phyloP scores from a whole-genome alignment of 305 asterid genomes.

The Nicotiana rustica region DNA sequence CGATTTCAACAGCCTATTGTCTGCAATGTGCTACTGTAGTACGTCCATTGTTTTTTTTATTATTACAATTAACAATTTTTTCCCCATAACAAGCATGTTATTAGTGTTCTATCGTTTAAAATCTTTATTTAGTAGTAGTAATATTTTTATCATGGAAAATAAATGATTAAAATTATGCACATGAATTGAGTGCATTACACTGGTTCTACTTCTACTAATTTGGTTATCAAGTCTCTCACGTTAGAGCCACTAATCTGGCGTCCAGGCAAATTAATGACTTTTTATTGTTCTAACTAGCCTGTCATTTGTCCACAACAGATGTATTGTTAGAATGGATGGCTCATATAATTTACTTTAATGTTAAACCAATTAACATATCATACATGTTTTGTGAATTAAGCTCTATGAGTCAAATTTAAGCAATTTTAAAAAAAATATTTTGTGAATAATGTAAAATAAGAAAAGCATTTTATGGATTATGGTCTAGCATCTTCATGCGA shows the following conservation, averaged over 20 bases:
- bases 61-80: background rate
- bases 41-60: background rate
- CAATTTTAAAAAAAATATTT: background rate
- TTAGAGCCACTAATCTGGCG: background rate
- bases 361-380: no score
- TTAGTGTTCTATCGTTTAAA: no score
- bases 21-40: background rate
- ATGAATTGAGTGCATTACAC: constrained; percentile 16
- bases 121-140: background rate
- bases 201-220: background rate
- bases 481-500: background rate
- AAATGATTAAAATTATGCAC: background rate
- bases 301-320: background rate
- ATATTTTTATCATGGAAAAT: background rate
- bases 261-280: background rate
- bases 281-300: background rate
- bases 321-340: background rate
- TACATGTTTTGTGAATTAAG: background rate
- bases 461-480: background rate
- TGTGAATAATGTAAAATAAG: background rate
- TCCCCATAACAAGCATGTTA: background rate
- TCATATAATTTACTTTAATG: no score
- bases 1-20: background rate
- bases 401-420: constrained; percentile 8
- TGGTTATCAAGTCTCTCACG: background rate